phyloP scores from a whole-genome alignment of 257 asterid genomes.

The Echium plantagineum region DNA sequence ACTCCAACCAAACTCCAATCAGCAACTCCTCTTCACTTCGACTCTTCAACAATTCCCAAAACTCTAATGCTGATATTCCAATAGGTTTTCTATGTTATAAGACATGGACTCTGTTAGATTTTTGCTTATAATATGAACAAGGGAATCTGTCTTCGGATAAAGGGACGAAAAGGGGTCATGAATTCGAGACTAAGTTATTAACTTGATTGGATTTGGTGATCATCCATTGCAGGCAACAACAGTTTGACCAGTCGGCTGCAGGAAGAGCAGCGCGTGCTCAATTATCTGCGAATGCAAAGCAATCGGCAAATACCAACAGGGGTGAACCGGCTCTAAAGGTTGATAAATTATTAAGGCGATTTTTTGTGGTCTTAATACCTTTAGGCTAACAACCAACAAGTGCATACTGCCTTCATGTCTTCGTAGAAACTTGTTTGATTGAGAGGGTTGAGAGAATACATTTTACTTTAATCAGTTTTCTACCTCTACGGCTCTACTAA shows the following conservation, averaged over 20 bases:
- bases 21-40: too few species aligned
- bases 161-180: background rate
- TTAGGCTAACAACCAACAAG: background rate
- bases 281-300: conserved; percentile 67
- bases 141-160: background rate
- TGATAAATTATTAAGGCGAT: conserved; percentile 1
- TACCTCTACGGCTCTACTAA: background rate
- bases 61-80: too few species aligned
- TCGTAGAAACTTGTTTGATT: background rate
- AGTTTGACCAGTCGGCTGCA: conserved; percentile 74
- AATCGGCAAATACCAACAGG: conserved; percentile 48
- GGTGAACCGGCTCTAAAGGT: conserved; percentile 92
- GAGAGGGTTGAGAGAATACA: background rate
- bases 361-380: background rate
- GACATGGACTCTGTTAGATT: too few species aligned
- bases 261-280: conserved; percentile 92
- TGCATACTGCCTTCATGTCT: background rate
- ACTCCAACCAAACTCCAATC: too few species aligned
- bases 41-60: too few species aligned
- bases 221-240: conserved; percentile 53
- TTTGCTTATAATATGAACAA: background rate
- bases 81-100: too few species aligned
- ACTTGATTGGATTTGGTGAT: background rate
- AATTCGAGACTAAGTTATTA: too few species aligned
- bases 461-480: background rate